phyloP scores from a whole-genome alignment of 1,284 basidiomycete genomes.

The Leccinum fallax region DNA sequence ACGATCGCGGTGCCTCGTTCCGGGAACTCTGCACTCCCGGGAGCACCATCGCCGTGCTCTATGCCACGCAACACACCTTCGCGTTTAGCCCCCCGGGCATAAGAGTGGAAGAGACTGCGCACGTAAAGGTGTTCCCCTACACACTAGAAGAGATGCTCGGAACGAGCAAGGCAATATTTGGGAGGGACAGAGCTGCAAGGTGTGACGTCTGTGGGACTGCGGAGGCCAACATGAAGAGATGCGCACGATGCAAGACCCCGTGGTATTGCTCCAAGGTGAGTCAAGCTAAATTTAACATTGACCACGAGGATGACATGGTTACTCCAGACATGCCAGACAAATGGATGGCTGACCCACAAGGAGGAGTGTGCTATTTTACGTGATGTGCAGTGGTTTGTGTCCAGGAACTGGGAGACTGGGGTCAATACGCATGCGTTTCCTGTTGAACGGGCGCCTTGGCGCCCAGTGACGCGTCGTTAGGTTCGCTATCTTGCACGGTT shows the following conservation, averaged over 20 bases:
- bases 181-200: slow-evolving; percentile 20
- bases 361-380: slow-evolving; percentile 24
- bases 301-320: slow-evolving; percentile 9
- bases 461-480: slow-evolving; percentile 13
- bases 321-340: slow-evolving; percentile 27
- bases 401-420: slow-evolving; percentile 32
- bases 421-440: slow-evolving; percentile 24
- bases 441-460: slow-evolving; percentile 18
- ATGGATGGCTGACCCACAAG: slow-evolving; percentile 28
- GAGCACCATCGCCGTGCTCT: slow-evolving; percentile 35
- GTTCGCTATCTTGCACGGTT: slow-evolving; percentile 1
- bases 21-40: slow-evolving; percentile 27
- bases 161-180: slow-evolving; percentile 26
- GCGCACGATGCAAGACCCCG: slow-evolving; percentile 30
- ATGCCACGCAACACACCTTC: slow-evolving; percentile 33
- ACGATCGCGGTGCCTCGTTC: slow-evolving; percentile 33
- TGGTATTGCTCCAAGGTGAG: slow-evolving; percentile 36
- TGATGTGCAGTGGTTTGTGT: slow-evolving; percentile 34
- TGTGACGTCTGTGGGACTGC: slow-evolving; percentile 27
- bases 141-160: slow-evolving; percentile 31
- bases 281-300: neutral
- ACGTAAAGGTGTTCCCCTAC: slow-evolving; percentile 34
- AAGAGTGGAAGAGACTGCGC: slow-evolving; percentile 27
- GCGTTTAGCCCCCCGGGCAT: slow-evolving; percentile 35
- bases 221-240: slow-evolving; percentile 29